Base-by-base conservation (phyloP, 2,329 filamentous ascomycete genomes). In the Trichoderma pleuroti region DNA sequence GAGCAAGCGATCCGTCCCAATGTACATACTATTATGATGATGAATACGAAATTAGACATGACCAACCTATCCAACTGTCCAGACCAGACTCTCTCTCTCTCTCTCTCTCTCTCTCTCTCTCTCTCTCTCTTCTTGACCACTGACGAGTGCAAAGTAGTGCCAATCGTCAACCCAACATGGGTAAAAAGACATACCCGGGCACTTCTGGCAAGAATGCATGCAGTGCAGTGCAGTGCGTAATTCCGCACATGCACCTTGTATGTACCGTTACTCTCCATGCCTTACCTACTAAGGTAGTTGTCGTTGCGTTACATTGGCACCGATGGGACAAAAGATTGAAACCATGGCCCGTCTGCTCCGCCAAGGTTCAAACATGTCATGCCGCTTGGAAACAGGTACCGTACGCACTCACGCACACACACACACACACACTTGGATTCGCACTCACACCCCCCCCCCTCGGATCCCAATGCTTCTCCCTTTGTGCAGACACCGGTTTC, bases 291-390 rank as follows among this genome's bases (percentile, higher is more conserved):
- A n/a, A n/a, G n/a, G 18, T 42, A 26, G 18, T 21, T 34, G 28
- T 49, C 18, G 65, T 59, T 68, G 65, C 54, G 46, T 49, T 36
- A 28, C 65, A 60, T 52, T 49, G 34, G 54, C 56, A 60, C 56
- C 14, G 16, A 11, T 60, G 21, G 16, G 14, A 42, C 16, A 12
- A 24, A 28, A 28, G 3, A 5, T 28, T 28, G 26, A 49, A 46
- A 14, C 14, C 62, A 1, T 57, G 16, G 21, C 30, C 28, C 14
- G 54, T 34, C 56, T 6, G 24, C 28, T 46, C 28, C 39, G 42
- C n/a, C 65, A 39, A 52, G 28, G 46, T 57, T 8, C 12, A 66
- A 66, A 32, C 61, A 30, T 42, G 63, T 12, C 46, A 49, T 24
- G 46, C 46, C 10, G 46, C 46, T 49, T 49, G 46, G 21, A 18